Conservation (phyloP, 2,329 filamentous ascomycete species). For the Aphanoascus verrucosus region DNA sequence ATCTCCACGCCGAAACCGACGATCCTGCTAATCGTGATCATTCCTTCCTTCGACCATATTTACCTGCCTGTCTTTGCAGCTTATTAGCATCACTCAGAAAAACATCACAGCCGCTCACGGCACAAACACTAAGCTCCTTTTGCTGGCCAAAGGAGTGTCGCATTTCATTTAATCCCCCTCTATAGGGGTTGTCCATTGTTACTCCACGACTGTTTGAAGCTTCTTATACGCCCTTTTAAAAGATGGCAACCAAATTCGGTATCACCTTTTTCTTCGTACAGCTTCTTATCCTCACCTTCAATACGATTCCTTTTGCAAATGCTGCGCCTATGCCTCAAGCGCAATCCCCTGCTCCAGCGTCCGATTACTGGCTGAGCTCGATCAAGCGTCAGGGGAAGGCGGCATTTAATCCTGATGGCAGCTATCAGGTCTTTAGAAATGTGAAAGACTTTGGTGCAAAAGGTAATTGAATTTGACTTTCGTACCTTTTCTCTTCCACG, state of each 20-base stretch:
- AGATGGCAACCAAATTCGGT: constrained; percentile 8
- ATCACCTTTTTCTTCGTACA: constrained; percentile 19
- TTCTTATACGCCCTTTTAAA: neutral
- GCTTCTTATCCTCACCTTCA: constrained; percentile 26
- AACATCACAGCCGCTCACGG: neutral
- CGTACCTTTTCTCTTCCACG: constrained; percentile 6
- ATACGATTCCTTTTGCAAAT: constrained; percentile 22
- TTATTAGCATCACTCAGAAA: neutral
- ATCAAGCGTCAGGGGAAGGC: constrained; percentile 59
- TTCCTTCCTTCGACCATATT: neutral
- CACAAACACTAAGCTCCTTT: neutral
- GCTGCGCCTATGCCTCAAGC: constrained; percentile 23
- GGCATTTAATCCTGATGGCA: constrained; percentile 46
- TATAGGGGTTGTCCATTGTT: neutral
- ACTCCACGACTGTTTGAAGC: neutral
- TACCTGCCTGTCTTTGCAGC: neutral
- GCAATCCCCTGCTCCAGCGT: constrained; percentile 14
- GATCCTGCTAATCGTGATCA: neutral
- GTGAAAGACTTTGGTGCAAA: constrained; percentile 65
- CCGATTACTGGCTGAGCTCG: constrained; percentile 54
- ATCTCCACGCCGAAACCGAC: neutral
- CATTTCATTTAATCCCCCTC: neutral
- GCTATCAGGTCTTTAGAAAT: constrained; percentile 66
- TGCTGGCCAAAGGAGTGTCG: neutral
- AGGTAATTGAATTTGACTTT: constrained; percentile 40